Conservation (phyloP, 208 protist genomes). For the Sergeia podlipaevii region DNA sequence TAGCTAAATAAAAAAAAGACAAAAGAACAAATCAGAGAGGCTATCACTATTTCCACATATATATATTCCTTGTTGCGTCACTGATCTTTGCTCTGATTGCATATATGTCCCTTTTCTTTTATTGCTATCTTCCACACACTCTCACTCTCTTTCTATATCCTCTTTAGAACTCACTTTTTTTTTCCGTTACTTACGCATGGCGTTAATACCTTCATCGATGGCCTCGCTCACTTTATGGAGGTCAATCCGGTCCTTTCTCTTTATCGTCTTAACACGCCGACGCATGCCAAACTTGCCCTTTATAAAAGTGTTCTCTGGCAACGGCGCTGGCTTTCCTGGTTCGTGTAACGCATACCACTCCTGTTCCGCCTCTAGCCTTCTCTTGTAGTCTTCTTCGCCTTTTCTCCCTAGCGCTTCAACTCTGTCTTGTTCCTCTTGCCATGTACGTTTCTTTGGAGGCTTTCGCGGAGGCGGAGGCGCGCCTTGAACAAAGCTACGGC, state of each 20-base stretch:
- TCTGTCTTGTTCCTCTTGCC: conserved; percentile 3
- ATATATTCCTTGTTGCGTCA: too few species aligned
- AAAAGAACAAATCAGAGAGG: too few species aligned
- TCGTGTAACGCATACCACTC: conserved; percentile 50
- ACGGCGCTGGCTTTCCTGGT: conserved; percentile 55
- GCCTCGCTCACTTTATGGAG: conserved; percentile 24
- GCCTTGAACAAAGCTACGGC: conserved; percentile 58
- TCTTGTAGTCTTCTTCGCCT: conserved; percentile 36
- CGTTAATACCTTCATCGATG: conserved; percentile 53
- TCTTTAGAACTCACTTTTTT: neutral
- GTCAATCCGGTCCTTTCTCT: conserved; percentile 25
- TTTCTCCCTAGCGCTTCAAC: conserved; percentile 20
- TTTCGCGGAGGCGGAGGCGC: conserved; percentile 40
- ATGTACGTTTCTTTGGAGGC: conserved; percentile 13
- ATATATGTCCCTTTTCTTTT: too few species aligned
- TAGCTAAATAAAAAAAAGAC: too few species aligned
- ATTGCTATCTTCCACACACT: neutral
- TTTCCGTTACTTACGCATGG: conserved; percentile 31
- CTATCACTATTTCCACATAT: too few species aligned
- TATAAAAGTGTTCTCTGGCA: conserved; percentile 66
- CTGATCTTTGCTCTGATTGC: too few species aligned
- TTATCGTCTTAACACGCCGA: conserved; percentile 41
- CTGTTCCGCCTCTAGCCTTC: conserved; percentile 21
- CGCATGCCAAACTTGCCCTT: conserved; percentile 83
- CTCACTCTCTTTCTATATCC: neutral